A percentile compares a stretch with the other conserved stretches of the same genome.
These are phyloP conservation scores for Fusarium sp. DNA, from an alignment of 2,329 filamentous ascomycete species.

Conservation along the genomic window DNA sequence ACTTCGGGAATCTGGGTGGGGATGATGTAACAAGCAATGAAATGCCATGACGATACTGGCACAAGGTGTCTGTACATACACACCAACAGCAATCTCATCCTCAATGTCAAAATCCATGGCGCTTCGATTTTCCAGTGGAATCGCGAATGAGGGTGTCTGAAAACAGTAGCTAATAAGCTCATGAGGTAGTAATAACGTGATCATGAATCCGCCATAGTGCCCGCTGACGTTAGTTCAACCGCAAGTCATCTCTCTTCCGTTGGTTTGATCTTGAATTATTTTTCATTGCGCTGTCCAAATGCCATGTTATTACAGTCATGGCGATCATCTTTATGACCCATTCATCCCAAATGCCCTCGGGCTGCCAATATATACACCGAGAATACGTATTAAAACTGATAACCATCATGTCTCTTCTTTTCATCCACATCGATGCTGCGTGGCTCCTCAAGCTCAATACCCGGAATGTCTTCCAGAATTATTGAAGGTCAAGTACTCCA, in stretches of 20 bases:
- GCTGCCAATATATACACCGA: conserved; percentile 45
- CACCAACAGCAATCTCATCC: background rate
- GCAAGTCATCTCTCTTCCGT: background rate
- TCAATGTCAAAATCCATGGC: background rate
- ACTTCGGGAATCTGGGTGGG: conserved; percentile 10
- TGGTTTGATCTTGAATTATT: conserved; percentile 7
- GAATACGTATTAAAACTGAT: conserved; percentile 49
- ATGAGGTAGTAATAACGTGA: conserved; percentile 1
- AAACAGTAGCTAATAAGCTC: background rate
- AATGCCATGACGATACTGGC: background rate
- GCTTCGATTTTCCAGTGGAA: background rate
- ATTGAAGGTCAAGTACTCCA: background rate
- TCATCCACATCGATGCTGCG: conserved; percentile 13
- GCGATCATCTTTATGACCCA: conserved; percentile 38
- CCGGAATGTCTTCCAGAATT: background rate
- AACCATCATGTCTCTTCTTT: conserved; percentile 39
- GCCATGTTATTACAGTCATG: conserved; percentile 32
- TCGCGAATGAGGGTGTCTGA: background rate
- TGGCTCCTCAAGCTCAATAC: conserved; percentile 4
- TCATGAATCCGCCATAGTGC: background rate
- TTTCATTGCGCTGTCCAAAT: conserved; percentile 40
- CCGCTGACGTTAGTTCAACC: conserved; percentile 9
- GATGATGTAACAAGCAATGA: conserved; percentile 19
- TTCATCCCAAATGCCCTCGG: conserved; percentile 37
- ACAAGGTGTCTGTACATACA: background rate